These are phyloP conservation scores for Dendrobium nobile DNA, from an alignment of 106 monocot genomes.

Conservation along the genomic window DNA sequence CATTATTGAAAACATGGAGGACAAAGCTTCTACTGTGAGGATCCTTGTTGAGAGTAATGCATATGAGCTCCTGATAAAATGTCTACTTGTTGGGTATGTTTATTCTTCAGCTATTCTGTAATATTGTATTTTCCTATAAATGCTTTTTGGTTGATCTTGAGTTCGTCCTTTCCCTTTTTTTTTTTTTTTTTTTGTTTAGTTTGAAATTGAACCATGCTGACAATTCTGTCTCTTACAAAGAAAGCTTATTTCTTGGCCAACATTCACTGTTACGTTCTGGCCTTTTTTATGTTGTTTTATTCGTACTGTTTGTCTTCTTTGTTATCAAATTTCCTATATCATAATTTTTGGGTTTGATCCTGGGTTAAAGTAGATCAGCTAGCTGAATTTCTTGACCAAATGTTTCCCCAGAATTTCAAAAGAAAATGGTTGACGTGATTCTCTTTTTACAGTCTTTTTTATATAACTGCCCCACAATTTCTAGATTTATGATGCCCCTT, in stretches of 20 bases:
- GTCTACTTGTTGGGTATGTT: constrained; percentile 68
- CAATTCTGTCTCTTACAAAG: background rate
- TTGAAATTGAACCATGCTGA: background rate
- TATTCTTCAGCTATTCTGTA: background rate
- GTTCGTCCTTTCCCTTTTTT: background rate
- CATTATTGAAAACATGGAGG: constrained; percentile 57
- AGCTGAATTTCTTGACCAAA: background rate
- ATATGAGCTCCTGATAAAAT: constrained; percentile 59
- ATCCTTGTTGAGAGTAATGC: constrained; percentile 43
- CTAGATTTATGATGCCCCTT: background rate
- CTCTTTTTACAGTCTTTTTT: background rate
- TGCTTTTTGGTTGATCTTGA: background rate
- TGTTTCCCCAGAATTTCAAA: too few species aligned
- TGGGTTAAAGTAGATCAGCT: background rate
- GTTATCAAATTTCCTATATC: background rate
- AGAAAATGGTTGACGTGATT: background rate
- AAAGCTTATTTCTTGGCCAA: background rate
- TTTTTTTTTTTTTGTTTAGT: background rate
- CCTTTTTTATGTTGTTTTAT: background rate
- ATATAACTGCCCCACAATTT: background rate
- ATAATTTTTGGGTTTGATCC: background rate
- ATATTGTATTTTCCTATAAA: background rate
- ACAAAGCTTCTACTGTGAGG: constrained; percentile 31
- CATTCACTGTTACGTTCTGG: background rate
- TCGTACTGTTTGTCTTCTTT: background rate